phyloP scores from a whole-genome alignment of 176 grass and related monocot genomes.

The Avena atlantica region DNA sequence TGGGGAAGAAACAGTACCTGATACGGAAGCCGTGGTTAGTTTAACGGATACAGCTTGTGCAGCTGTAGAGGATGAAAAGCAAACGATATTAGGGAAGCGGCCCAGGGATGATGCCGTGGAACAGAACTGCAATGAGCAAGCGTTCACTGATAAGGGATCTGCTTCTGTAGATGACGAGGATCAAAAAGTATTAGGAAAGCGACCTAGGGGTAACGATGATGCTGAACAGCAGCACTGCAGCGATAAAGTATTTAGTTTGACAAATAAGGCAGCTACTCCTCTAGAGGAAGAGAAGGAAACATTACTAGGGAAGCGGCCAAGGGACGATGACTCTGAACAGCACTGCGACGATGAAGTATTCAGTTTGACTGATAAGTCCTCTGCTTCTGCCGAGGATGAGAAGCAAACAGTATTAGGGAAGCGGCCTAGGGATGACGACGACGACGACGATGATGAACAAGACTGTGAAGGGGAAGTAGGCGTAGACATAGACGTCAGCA shows the following conservation, averaged over 20 bases:
- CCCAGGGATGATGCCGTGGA: conserved; percentile 26
- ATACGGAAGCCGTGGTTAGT: conserved; percentile 43
- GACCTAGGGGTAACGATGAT: not conserved
- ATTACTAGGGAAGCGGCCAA: conserved; percentile 13
- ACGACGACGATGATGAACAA: conserved; percentile 37
- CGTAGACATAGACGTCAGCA: conserved; percentile 55
- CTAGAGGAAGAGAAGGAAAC: conserved; percentile 19
- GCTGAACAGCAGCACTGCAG: not conserved
- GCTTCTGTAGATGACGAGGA: conserved; percentile 4
- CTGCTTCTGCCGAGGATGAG: not conserved
- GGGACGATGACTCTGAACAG: conserved; percentile 9
- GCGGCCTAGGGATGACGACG: conserved; percentile 29
- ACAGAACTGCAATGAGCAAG: conserved; percentile 25
- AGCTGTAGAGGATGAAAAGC: conserved; percentile 36
- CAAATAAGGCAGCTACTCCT: not conserved
- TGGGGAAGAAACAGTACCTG: conserved; percentile 33
- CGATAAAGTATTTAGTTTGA: conserved; percentile 3
- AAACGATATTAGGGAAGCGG: conserved; percentile 50
- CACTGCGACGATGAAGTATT: not conserved
- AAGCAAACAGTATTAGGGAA: conserved; percentile 20
- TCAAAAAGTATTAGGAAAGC: not conserved
- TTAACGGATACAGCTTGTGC: conserved; percentile 27
- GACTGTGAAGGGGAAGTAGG: conserved; percentile 43
- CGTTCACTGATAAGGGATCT: not conserved
- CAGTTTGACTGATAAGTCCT: not conserved